Evolutionary conservation across 768 basidiomycete species (phyloP).

Genomic region (Mrakia gelida): DNA sequence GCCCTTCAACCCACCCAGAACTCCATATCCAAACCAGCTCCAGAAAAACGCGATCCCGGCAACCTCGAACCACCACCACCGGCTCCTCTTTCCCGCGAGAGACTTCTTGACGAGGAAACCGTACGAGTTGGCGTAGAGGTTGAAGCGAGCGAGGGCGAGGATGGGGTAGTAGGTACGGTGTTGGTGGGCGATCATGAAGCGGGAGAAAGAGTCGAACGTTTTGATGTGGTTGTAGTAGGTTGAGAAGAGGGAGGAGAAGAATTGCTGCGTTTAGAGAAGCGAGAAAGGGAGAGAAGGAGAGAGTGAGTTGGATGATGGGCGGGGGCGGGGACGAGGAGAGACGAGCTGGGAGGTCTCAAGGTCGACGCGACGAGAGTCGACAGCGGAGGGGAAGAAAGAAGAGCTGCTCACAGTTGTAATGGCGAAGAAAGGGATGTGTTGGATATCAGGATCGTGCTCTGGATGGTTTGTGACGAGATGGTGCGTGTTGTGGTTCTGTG

Average conservation of each 20-base stretch:
- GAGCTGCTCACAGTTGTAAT: constrained; percentile 59
- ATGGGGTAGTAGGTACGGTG: constrained; percentile 90
- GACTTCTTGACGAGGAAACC: constrained; percentile 61
- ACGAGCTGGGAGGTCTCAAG: no score
- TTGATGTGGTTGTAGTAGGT: constrained; percentile 90
- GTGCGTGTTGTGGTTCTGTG: constrained; percentile 77
- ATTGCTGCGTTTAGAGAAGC: constrained; percentile 41
- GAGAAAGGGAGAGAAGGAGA: not conserved
- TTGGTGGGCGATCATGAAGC: constrained; percentile 66
- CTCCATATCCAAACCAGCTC: constrained; percentile 67
- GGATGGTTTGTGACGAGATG: constrained; percentile 73
- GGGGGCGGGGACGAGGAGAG: not conserved
- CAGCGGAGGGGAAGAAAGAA: no score
- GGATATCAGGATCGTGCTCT: constrained; percentile 69
- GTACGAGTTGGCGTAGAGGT: constrained; percentile 87
- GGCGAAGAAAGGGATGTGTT: constrained; percentile 83
- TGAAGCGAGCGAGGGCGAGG: constrained; percentile 86
- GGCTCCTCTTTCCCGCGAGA: constrained; percentile 47
- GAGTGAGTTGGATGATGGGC: not conserved
- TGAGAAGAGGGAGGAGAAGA: constrained; percentile 81
- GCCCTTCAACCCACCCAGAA: constrained; percentile 66
- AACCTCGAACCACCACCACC: constrained; percentile 63
- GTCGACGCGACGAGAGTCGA: no score
- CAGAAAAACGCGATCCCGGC: constrained; percentile 75
- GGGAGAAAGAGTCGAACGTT: constrained; percentile 66